These are phyloP conservation scores for Diplogelasinospora grovesii DNA, from an alignment of 495 filamentous ascomycete genomes.

Conservation along the genomic window DNA sequence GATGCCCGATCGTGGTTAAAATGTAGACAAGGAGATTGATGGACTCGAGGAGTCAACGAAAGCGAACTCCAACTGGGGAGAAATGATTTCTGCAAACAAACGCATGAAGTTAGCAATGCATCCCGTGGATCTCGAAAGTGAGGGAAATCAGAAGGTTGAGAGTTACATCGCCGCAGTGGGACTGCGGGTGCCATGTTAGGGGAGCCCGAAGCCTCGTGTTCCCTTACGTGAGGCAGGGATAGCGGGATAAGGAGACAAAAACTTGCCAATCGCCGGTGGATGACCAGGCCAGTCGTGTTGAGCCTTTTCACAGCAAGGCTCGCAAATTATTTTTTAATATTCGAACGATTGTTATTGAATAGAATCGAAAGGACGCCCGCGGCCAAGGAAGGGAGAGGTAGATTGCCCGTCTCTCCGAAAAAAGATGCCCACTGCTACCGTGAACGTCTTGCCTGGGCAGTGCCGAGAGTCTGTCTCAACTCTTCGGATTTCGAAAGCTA, in stretches of 20 bases:
- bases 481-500: conserved; percentile 5
- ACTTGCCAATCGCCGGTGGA: conserved; percentile 3
- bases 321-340: conserved; percentile 5
- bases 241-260: neutral
- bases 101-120: neutral
- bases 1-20: conserved; percentile 12
- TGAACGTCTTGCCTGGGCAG: conserved; percentile 27
- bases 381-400: conserved; percentile 31
- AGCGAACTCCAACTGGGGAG: conserved; percentile 6
- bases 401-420: conserved; percentile 29
- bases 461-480: conserved; percentile 22
- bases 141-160: too few species aligned
- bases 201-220: neutral
- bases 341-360: conserved; percentile 34
- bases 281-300: neutral
- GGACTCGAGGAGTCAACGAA: conserved; percentile 3
- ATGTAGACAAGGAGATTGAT: conserved; percentile 7
- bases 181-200: too few species aligned
- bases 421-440: conserved; percentile 47
- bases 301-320: conserved; percentile 1
- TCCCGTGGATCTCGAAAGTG: too few species aligned
- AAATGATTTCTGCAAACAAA: neutral
- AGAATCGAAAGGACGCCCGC: conserved; percentile 51
- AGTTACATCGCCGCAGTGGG: too few species aligned
- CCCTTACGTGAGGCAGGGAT: conserved; percentile 1